These are phyloP conservation scores for Amauroascus verrucosus DNA, from an alignment of 2,329 filamentous ascomycete species.

Conservation along the genomic window DNA sequence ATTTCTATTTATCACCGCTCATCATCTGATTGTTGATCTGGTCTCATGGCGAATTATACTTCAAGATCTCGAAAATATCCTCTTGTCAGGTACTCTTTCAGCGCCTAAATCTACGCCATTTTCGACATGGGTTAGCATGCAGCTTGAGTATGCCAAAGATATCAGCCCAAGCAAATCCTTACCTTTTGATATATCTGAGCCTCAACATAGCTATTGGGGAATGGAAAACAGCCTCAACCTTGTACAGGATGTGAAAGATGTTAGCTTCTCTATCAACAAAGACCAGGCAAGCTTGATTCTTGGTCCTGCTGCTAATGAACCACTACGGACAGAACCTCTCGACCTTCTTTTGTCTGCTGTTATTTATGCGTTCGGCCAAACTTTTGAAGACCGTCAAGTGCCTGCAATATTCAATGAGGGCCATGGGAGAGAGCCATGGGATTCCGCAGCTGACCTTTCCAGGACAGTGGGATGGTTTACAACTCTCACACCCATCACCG, in stretches of 20 bases:
- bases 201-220: conserved; percentile 29
- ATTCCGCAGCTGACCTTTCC: conserved; percentile 36
- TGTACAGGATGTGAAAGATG: neutral
- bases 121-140: conserved; percentile 30
- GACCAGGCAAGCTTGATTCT: conserved; percentile 24
- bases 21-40: conserved; percentile 18
- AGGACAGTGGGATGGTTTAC: conserved; percentile 44
- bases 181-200: conserved; percentile 22
- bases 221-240: conserved; percentile 19
- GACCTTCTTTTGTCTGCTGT: conserved; percentile 30
- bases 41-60: conserved; percentile 20
- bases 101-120: conserved; percentile 27
- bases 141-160: conserved; percentile 19
- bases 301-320: conserved; percentile 20
- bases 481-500: conserved; percentile 35
- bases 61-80: conserved; percentile 2
- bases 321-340: conserved; percentile 28
- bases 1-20: conserved; percentile 11
- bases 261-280: conserved; percentile 25
- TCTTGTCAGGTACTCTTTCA: conserved; percentile 23
- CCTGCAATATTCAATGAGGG: conserved; percentile 42
- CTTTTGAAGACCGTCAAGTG: conserved; percentile 34
- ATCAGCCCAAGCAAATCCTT: conserved; percentile 3
- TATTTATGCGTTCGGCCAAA: conserved; percentile 35
- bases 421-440: conserved; percentile 40